Conservation (phyloP, 1,284 basidiomycete genomes). For the Cutaneotrichosporon cyanovorans region DNA sequence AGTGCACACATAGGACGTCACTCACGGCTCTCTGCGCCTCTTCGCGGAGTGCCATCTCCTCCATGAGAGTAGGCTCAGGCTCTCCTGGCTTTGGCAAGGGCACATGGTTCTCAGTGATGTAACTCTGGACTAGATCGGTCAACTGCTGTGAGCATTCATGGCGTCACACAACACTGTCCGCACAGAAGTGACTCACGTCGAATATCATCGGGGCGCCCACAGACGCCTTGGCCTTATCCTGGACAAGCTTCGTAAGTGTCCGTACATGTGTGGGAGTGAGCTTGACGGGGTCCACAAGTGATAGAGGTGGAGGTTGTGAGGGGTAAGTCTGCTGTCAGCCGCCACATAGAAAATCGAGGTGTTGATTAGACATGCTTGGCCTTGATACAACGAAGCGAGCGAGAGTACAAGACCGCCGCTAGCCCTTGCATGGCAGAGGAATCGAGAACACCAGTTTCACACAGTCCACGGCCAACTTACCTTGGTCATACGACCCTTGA, state of each 20-base stretch:
- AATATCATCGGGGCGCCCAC: slow-evolving; percentile 41
- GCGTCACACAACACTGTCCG: neutral
- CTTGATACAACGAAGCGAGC: neutral
- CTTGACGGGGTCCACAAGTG: slow-evolving; percentile 31
- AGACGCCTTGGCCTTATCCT: slow-evolving; percentile 33
- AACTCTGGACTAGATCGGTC: slow-evolving; percentile 32
- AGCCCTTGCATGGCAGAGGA: no score
- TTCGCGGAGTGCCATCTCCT: slow-evolving; percentile 43
- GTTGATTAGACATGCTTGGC: no score
- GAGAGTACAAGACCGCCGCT: no score
- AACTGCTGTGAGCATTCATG: slow-evolving; percentile 28
- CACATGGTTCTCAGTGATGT: slow-evolving; percentile 38
- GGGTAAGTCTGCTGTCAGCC: slow-evolving; percentile 41
- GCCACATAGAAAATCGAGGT: no score
- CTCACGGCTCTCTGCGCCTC: slow-evolving; percentile 40
- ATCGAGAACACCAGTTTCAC: neutral
- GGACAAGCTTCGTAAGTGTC: slow-evolving; percentile 30
- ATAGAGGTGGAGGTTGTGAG: slow-evolving; percentile 30
- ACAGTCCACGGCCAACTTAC: slow-evolving; percentile 16
- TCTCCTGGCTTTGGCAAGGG: slow-evolving; percentile 34
- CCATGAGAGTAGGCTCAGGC: slow-evolving; percentile 38
- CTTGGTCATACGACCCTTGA: slow-evolving; percentile 38
- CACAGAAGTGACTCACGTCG: slow-evolving; percentile 26
- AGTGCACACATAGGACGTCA: neutral
- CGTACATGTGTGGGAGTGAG: slow-evolving; percentile 34